phyloP scores from a whole-genome alignment of 495 filamentous ascomycete genomes.

The Hamigera avellanea region DNA sequence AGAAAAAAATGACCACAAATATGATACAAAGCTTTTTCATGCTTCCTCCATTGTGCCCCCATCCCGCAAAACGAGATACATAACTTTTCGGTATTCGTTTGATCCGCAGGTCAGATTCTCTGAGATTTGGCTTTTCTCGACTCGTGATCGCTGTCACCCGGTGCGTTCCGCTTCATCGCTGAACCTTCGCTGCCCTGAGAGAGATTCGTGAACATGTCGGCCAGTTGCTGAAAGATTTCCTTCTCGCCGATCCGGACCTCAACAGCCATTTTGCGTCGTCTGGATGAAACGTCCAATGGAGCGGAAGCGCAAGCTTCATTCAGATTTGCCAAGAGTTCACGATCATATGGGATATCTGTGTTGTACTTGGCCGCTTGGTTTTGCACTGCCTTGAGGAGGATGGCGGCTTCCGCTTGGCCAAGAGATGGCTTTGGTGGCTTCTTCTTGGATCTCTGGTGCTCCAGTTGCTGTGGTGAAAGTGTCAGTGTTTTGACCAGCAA shows the following conservation, averaged over 20 bases:
- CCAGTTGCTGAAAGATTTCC: slow-evolving; percentile 44
- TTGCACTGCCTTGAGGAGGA: slow-evolving; percentile 22
- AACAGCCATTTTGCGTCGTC: slow-evolving; percentile 53
- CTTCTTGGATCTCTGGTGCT: slow-evolving; percentile 25
- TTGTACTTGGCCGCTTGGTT: slow-evolving; percentile 38
- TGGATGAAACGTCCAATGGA: slow-evolving; percentile 13
- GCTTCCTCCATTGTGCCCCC: slow-evolving; percentile 1
- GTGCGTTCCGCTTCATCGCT: slow-evolving; percentile 19
- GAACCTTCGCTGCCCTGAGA: slow-evolving; percentile 3
- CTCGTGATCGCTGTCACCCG: slow-evolving; percentile 16
- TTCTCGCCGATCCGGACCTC: slow-evolving; percentile 77
- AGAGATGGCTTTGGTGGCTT: slow-evolving; percentile 36
- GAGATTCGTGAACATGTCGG: slow-evolving; percentile 20
- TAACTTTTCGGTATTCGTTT: too few species aligned
- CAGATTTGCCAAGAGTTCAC: slow-evolving; percentile 32
- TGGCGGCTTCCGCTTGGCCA: slow-evolving; percentile 12
- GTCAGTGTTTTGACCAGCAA: slow-evolving; percentile 34
- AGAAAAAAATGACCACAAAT: slow-evolving; percentile 19
- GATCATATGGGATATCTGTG: slow-evolving; percentile 53
- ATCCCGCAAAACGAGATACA: not conserved
- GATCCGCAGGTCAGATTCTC: slow-evolving; percentile 20
- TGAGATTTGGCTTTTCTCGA: slow-evolving; percentile 28
- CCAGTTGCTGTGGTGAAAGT: slow-evolving; percentile 26
- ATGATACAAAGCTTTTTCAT: slow-evolving; percentile 21
- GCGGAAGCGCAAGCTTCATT: slow-evolving; percentile 8